Percentiles rank a stretch among this genome's conserved stretches.
Conservation (phyloP, 2,329 filamentous ascomycete genomes). For the Pseudopyricularia cyperi region DNA sequence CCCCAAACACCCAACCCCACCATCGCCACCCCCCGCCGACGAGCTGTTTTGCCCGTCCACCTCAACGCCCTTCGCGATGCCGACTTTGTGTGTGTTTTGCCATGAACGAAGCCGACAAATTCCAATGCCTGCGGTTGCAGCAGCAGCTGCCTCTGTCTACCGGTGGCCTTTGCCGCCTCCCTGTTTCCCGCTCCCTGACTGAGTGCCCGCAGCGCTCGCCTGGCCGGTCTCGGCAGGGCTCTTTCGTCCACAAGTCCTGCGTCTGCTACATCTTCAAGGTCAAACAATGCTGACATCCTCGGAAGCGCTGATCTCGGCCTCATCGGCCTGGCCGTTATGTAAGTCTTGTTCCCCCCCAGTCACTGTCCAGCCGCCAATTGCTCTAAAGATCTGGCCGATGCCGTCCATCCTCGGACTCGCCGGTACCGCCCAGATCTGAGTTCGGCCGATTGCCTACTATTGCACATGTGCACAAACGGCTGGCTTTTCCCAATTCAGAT, state of each 20-base stretch:
- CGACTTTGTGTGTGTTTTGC: not conserved
- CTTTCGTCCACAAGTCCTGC: conserved; percentile 11
- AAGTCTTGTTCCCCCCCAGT: conserved; percentile 25
- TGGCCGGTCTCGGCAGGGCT: conserved; percentile 57
- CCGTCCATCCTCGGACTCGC: conserved; percentile 1
- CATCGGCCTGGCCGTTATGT: conserved; percentile 87
- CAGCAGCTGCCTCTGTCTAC: not conserved
- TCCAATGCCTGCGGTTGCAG: not conserved
- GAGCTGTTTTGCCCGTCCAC: conserved; percentile 9
- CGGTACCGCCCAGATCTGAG: not conserved
- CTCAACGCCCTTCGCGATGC: not conserved
- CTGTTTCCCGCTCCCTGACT: conserved; percentile 13
- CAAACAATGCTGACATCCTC: conserved; percentile 41
- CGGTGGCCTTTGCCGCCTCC: not conserved
- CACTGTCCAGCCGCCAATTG: not conserved
- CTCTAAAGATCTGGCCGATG: not conserved
- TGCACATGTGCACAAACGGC: not conserved
- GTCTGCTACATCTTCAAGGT: conserved; percentile 7
- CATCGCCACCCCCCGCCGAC: conserved; percentile 9
- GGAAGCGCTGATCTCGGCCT: conserved; percentile 78
- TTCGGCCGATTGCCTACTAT: conserved; percentile 4
- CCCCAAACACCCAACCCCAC: too few species aligned
- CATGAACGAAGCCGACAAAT: not conserved
- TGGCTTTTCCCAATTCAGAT: not conserved
- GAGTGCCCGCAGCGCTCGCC: conserved; percentile 50